Evolutionary conservation across 2,329 filamentous ascomycete genomes (phyloP).

Genomic region (Trichoderma cornu-damae): DNA sequence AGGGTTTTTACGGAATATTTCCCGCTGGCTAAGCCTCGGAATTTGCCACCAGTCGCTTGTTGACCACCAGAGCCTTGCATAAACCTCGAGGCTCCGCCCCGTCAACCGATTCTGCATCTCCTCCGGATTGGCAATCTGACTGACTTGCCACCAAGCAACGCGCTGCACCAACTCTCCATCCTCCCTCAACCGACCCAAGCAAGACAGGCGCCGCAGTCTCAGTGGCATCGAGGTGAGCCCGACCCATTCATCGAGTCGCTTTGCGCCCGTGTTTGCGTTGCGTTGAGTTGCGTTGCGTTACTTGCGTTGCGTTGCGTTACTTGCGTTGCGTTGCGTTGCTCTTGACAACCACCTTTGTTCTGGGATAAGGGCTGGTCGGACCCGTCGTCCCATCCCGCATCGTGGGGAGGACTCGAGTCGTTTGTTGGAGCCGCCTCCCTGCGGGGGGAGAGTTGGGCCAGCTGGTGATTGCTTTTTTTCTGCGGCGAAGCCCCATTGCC

Average conservation of each 20-base stretch:
- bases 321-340: constrained; percentile 23
- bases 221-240: constrained; percentile 30
- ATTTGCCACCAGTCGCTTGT: not conserved
- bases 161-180: not conserved
- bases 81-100: constrained; percentile 10
- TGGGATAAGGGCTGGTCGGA: constrained; percentile 11
- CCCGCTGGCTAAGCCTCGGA: constrained; percentile 12
- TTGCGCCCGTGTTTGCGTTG: constrained; percentile 27
- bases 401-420: constrained; percentile 12
- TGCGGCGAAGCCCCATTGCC: not conserved
- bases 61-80: constrained; percentile 6
- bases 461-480: constrained; percentile 3
- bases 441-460: constrained; percentile 4
- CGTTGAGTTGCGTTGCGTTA: constrained; percentile 20
- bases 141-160: not conserved
- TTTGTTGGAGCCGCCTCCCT: constrained; percentile 2
- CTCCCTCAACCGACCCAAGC: not conserved
- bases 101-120: constrained; percentile 13
- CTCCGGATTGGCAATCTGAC: constrained; percentile 9
- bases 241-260: constrained; percentile 31
- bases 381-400: constrained; percentile 9
- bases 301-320: constrained; percentile 21
- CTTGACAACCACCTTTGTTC: constrained; percentile 26
- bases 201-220: constrained; percentile 4
- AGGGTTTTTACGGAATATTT: not conserved